A percentile compares a stretch with the other conserved stretches of the same genome.
Conservation (phyloP, 495 filamentous ascomycete genomes). For the Hypoxylon fragiforme region DNA sequence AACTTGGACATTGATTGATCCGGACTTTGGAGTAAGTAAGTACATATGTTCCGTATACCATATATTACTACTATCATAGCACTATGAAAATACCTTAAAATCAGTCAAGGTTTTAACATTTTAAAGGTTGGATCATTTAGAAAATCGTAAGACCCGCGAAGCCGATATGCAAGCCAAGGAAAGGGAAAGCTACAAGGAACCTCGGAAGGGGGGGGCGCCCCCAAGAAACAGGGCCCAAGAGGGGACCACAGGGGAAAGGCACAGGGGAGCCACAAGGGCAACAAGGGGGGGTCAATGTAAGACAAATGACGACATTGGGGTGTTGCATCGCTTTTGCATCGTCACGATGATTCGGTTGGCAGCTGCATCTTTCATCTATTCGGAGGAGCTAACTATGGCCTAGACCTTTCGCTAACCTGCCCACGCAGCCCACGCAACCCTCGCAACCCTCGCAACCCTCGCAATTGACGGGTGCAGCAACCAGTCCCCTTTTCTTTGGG, state of each 20-base stretch:
- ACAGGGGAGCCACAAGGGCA: neutral
- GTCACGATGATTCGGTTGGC: slow-evolving; percentile 30
- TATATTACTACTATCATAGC: no score
- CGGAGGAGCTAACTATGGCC: slow-evolving; percentile 22
- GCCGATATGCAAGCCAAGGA: slow-evolving; percentile 16
- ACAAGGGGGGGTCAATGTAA: slow-evolving; percentile 18
- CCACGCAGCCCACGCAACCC: neutral
- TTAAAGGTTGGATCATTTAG: neutral
- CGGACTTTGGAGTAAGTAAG: slow-evolving; percentile 16
- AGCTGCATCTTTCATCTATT: slow-evolving; percentile 32
- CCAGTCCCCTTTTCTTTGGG: neutral
- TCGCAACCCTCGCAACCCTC: neutral
- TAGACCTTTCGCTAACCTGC: slow-evolving; percentile 6
- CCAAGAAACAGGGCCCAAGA: slow-evolving; percentile 14
- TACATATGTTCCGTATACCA: no score
- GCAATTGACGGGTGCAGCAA: no score
- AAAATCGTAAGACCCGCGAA: slow-evolving; percentile 18
- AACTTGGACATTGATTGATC: no score
- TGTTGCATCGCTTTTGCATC: slow-evolving; percentile 19
- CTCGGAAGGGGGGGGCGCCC: no score
- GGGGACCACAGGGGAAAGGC: slow-evolving; percentile 2
- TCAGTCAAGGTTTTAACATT: no score
- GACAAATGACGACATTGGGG: slow-evolving; percentile 36
- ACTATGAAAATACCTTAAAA: no score
- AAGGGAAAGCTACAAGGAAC: neutral